Evolutionary conservation across 2,329 filamentous ascomycete genomes (phyloP), one percentile per base, ranked within the genome.

Genomic region (Xylariaceae sp.): DNA sequence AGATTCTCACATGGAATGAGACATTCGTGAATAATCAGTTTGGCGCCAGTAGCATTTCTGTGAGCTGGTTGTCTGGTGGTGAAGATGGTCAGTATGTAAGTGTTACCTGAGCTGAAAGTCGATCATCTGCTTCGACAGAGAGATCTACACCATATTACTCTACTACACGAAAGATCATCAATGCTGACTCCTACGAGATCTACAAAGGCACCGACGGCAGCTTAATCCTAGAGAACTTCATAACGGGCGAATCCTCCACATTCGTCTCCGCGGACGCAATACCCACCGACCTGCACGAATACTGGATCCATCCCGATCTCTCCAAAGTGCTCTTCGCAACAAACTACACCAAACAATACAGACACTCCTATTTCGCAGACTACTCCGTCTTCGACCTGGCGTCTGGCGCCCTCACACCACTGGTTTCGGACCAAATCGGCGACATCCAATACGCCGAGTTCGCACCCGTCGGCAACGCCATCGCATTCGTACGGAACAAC

Each of bases 391-490:
- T 86, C 51, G 82, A 88, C 63, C 79, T 87, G 9, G 76, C 76
- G n/a, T 81, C 78, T 0, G 83, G 83, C 23, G 71, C 80, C 57
- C 74, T 80, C 0, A 76, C 77, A 2, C 78, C 85, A 0, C 75
- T 89, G 0, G 80, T 85, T 0, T 73, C 78, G 0, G 81, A 84
- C 58, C 85, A 88, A 62, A 76, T 71, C 1, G 85, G 83, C 10
- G 85, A 88, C 66, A 84, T 89, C 52, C 86, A 88, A 68, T 88
- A 87, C 64, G 87, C 87, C 2, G 76, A 79, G 58, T 82, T 87
- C 72, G 82, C 82, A 39, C 83, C 85, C 2, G 69, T 70, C 0
- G 81, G 82, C 17, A 78, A 83, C 48, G 73, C 79, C n/a, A 80
- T 89, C 63, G 86, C 84, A 1, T 89, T 88, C 67, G 86, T 89